Evolutionary conservation across 371 early-diverging fungal genomes (phyloP).

Genomic region (Blastocladiella emersonii): DNA sequence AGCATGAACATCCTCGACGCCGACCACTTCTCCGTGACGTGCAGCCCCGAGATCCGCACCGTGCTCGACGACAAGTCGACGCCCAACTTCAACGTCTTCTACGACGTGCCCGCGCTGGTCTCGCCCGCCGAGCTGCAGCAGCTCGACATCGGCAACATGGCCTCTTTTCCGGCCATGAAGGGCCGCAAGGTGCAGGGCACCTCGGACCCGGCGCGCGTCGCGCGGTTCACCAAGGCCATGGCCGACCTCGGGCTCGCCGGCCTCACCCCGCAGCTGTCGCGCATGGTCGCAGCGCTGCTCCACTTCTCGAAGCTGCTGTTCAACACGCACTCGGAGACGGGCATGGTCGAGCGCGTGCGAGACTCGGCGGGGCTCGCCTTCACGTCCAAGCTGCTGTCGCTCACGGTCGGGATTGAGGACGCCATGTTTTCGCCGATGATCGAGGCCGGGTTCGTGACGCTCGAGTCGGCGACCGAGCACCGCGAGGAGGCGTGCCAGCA

Average conservation of each 20-base stretch:
- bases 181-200: no score
- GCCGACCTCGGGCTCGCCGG: neutral
- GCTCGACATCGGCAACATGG: neutral
- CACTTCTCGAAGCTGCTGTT: neutral
- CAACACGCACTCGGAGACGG: neutral
- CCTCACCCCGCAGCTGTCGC: neutral
- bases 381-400: neutral
- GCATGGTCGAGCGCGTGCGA: neutral
- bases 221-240: neutral
- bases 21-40: neutral
- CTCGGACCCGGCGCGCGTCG: no score
- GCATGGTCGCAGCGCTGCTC: neutral
- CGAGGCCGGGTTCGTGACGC: neutral
- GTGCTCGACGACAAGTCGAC: neutral
- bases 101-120: neutral
- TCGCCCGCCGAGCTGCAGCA: neutral
- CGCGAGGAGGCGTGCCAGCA: neutral
- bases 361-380: neutral
- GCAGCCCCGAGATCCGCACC: neutral
- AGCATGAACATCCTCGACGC: no score
- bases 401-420: neutral
- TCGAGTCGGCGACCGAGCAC: neutral
- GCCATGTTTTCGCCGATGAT: neutral
- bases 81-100: neutral
- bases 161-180: no score